phyloP scores from a whole-genome alignment of 805 yeast species.

The Candida maesae region DNA sequence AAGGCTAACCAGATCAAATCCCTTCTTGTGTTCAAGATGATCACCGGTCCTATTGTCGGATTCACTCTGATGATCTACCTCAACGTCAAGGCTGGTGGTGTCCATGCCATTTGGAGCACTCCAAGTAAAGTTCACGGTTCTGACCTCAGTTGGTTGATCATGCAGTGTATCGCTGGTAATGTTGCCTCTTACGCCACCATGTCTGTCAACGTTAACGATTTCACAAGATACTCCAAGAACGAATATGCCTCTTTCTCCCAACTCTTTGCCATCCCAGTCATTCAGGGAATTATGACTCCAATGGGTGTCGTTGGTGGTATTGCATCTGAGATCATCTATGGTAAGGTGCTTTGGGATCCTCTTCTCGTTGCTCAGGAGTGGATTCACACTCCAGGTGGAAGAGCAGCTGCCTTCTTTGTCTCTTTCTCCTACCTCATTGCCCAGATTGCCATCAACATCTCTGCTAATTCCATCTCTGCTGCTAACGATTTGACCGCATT shows the following conservation, averaged over 20 bases:
- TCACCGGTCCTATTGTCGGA: slow-evolving; percentile 15
- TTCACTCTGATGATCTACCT: slow-evolving; percentile 15
- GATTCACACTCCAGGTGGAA: slow-evolving; percentile 39
- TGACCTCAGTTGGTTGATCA: slow-evolving; percentile 6
- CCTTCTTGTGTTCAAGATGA: slow-evolving; percentile 14
- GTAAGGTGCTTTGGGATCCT: slow-evolving; percentile 20
- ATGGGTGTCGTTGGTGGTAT: slow-evolving; percentile 18
- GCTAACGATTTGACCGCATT: slow-evolving; percentile 67
- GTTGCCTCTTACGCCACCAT: slow-evolving; percentile 13
- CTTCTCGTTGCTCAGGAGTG: slow-evolving; percentile 16
- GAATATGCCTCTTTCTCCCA: slow-evolving; percentile 12
- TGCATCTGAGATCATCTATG: slow-evolving; percentile 17
- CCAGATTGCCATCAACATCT: slow-evolving; percentile 71
- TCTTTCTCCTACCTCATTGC: slow-evolving; percentile 66
- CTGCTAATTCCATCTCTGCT: slow-evolving; percentile 64
- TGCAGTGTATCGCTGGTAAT: slow-evolving; percentile 9
- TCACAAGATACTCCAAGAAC: slow-evolving; percentile 13
- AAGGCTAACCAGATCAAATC: slow-evolving; percentile 11
- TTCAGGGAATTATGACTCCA: slow-evolving; percentile 14
- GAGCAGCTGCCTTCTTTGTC: slow-evolving; percentile 76
- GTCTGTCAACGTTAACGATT: slow-evolving; percentile 16
- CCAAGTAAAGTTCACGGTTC: slow-evolving; percentile 8
- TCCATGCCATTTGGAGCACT: slow-evolving; percentile 8
- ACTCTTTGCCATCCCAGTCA: slow-evolving; percentile 15
- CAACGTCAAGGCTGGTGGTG: slow-evolving; percentile 16